These are phyloP conservation scores for Macadamia tetraphylla DNA, from an alignment of 164 flowering plant species.

Conservation along the genomic window DNA sequence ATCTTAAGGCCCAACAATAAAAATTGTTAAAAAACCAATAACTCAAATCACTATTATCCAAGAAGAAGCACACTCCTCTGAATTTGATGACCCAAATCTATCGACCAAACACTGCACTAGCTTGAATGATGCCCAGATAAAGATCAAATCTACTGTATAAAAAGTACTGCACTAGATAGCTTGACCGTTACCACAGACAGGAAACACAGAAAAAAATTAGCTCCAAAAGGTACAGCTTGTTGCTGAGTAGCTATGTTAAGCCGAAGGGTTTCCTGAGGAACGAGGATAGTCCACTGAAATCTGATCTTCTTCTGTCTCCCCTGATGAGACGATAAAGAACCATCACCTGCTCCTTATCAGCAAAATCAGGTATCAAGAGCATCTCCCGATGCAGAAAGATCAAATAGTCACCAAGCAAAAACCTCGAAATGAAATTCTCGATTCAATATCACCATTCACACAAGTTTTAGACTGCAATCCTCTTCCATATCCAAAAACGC, in stretches of 20 bases:
- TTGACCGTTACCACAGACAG: background rate
- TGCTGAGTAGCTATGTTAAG: slow-evolving; percentile 20
- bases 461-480: slow-evolving; percentile 31
- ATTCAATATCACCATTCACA: slow-evolving; percentile 1
- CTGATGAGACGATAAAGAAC: slow-evolving; percentile 21
- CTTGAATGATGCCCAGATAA: slow-evolving; percentile 9
- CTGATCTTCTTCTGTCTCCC: slow-evolving; percentile 21
- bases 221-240: background rate
- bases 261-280: slow-evolving; percentile 32
- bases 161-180: background rate
- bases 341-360: slow-evolving; percentile 10
- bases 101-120: slow-evolving; percentile 6
- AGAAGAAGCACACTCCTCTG: background rate
- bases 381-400: slow-evolving; percentile 20
- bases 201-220: background rate
- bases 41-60: background rate
- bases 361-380: slow-evolving; percentile 17
- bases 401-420: background rate
- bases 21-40: background rate
- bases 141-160: background rate
- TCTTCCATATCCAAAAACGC: slow-evolving; percentile 45
- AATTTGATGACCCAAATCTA: slow-evolving; percentile 3
- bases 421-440: slow-evolving; percentile 5
- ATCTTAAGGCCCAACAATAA: slow-evolving; percentile 12
- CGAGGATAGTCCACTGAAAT: slow-evolving; percentile 19